Evolutionary conservation across 169 alveolate genomes (phyloP).

Genomic region (Eimeria necatrix): DNA sequence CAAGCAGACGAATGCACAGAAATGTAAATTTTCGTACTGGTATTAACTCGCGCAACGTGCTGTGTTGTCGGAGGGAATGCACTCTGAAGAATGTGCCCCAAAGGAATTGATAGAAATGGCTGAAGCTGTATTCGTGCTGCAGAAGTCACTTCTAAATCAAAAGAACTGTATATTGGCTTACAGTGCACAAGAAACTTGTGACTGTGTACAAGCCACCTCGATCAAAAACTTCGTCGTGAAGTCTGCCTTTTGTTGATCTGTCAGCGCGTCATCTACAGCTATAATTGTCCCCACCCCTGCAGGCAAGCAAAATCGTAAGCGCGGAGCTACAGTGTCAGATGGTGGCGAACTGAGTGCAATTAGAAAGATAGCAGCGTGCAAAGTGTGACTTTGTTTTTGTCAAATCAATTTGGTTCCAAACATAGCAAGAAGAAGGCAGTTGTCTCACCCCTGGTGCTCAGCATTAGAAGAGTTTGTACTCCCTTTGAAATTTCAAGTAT

Average conservation of each 20-base stretch:
- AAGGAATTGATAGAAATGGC: too few species aligned
- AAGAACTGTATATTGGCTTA: neutral
- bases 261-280: conserved; percentile 53
- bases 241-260: conserved; percentile 54
- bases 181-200: conserved; percentile 39
- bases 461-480: conserved; percentile 51
- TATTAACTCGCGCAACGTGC: too few species aligned
- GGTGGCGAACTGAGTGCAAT: neutral
- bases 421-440: neutral
- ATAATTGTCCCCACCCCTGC: conserved; percentile 70
- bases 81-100: too few species aligned
- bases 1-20: neutral
- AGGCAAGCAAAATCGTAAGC: neutral
- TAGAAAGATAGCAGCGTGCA: neutral
- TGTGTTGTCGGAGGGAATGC: too few species aligned
- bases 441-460: conserved; percentile 63
- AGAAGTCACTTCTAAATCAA: neutral
- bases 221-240: conserved; percentile 19
- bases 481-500: conserved; percentile 22
- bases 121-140: too few species aligned
- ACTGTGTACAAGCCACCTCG: conserved; percentile 63
- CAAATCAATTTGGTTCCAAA: neutral
- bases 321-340: neutral
- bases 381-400: neutral
- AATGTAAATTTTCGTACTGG: too few species aligned